These are phyloP conservation scores for Vicia villosa DNA, from an alignment of 306 rosid species.

Conservation along the genomic window DNA sequence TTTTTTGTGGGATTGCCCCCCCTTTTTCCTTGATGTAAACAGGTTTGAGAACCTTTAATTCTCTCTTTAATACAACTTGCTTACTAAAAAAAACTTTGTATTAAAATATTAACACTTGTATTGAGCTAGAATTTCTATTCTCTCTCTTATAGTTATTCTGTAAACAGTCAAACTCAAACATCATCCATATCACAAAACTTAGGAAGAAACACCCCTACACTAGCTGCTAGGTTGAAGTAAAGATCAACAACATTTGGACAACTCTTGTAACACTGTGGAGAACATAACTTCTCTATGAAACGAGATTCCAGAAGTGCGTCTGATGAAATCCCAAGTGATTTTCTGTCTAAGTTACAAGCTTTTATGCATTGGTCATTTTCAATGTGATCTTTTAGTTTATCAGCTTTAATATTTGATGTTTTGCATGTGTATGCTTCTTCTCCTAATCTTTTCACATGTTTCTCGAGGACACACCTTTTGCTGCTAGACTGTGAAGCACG, in stretches of 20 bases:
- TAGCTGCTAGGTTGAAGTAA: conserved; percentile 86
- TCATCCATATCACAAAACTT: conserved; percentile 57
- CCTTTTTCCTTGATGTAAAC: too few species aligned
- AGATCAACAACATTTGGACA: conserved; percentile 81
- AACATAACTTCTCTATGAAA: conserved; percentile 69
- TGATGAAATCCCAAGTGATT: conserved; percentile 71
- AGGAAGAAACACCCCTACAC: conserved; percentile 95
- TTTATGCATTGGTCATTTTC: conserved; percentile 67
- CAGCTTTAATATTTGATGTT: conserved; percentile 72
- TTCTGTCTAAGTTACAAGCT: conserved; percentile 72
- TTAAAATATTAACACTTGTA: too few species aligned
- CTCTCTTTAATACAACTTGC: too few species aligned
- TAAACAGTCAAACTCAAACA: too few species aligned
- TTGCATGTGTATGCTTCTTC: conserved; percentile 72
- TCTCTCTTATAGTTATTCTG: too few species aligned
- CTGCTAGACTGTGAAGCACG: too few species aligned
- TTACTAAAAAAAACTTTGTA: too few species aligned
- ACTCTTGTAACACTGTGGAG: conserved; percentile 58
- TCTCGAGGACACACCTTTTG: conserved; percentile 83
- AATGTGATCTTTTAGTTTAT: conserved; percentile 58
- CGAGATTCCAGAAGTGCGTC: conserved; percentile 67
- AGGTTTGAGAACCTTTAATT: too few species aligned
- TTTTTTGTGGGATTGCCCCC: too few species aligned
- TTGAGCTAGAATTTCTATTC: too few species aligned
- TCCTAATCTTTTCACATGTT: conserved; percentile 60